Evolutionary conservation across 116 monocot species (phyloP).

Genomic region (Posidonia oceanica): DNA sequence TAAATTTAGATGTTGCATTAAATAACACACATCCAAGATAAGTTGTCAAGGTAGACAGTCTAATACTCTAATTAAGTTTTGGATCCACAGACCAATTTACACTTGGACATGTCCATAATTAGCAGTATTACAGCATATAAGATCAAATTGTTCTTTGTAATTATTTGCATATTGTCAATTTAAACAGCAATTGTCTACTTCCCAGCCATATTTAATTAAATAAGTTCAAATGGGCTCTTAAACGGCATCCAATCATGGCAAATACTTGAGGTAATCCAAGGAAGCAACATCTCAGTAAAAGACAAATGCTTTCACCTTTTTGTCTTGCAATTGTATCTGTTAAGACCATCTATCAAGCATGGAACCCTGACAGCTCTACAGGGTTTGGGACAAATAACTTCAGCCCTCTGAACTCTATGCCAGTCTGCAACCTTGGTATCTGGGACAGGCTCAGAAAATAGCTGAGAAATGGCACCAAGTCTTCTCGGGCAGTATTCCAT

Average conservation of each 20-base stretch:
- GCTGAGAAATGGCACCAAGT: not conserved
- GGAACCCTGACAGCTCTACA: conserved; percentile 22
- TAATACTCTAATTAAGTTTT: too few relatives aligned
- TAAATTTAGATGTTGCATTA: too few relatives aligned
- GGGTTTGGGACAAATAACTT: conserved; percentile 65
- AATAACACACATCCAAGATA: too few relatives aligned
- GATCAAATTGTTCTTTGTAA: too few relatives aligned
- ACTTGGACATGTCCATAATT: too few relatives aligned
- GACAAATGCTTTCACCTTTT: conserved; percentile 29
- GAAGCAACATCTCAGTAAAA: not conserved
- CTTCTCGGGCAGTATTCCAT: conserved; percentile 14
- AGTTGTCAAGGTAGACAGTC: too few relatives aligned
- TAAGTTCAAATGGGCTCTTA: too few relatives aligned
- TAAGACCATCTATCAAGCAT: conserved; percentile 23
- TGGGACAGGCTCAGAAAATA: conserved; percentile 9
- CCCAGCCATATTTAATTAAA: too few relatives aligned
- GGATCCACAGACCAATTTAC: too few relatives aligned
- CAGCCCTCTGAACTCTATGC: conserved; percentile 4
- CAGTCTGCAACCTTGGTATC: conserved; percentile 7
- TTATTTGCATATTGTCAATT: too few relatives aligned
- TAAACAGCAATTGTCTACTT: too few relatives aligned
- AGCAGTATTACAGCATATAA: too few relatives aligned
- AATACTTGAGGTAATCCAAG: not conserved
- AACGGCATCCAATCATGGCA: not conserved
- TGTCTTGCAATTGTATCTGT: conserved; percentile 23